Evolutionary conservation across 2,329 filamentous ascomycete genomes (phyloP), one percentile per base, ranked within the genome.

Genomic region (Leptographium lundbergii): DNA sequence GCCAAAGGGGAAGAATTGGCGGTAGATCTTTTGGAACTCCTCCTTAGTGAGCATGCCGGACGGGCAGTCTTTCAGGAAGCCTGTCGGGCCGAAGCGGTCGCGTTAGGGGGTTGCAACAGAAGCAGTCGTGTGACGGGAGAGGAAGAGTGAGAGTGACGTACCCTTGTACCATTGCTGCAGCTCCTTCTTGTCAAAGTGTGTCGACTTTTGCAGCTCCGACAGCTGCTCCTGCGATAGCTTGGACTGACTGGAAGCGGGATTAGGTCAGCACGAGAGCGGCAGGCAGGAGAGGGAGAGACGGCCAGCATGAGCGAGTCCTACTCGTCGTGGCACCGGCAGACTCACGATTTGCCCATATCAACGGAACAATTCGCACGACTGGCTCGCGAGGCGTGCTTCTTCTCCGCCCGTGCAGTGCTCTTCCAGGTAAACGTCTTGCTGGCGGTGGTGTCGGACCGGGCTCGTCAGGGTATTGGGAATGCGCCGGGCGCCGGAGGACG

Each of bases 151-250:
- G 53, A 34, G 32, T 34, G 32, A 58, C 84, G 64, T 74, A 96
- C 94, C 94, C 81, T 97, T 97, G 76, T 99, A 97, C 94, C 94
- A 99, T 85, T 97, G 92, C 73, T 99, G 94, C 71, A 99, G 75
- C 75, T 99, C 94, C 80, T 97, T 97, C 86, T 96, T 96, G 75
- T 99, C 94, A 71, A 99, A 99, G 75, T 97, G 91, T 64, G 94
- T 99, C 62, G 91, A 91, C 78, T 90, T 94, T 73, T 97, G 91
- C 66, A 99, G 85, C 75, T 99, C 94, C 66, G 82, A 84, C 70
- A 99, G 88, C 81, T 99, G 91, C 74, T 96, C 88, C 72, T 94
- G 89, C 61, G 91, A 96, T 72, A 99, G 87, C 80, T 97, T 99
- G 68, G 92, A 97, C 80, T 97, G 94, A 76, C 94, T 99, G 32